These are phyloP conservation scores for Hibiscus tridactylites DNA, from an alignment of 345 rosid species.

Conservation along the genomic window DNA sequence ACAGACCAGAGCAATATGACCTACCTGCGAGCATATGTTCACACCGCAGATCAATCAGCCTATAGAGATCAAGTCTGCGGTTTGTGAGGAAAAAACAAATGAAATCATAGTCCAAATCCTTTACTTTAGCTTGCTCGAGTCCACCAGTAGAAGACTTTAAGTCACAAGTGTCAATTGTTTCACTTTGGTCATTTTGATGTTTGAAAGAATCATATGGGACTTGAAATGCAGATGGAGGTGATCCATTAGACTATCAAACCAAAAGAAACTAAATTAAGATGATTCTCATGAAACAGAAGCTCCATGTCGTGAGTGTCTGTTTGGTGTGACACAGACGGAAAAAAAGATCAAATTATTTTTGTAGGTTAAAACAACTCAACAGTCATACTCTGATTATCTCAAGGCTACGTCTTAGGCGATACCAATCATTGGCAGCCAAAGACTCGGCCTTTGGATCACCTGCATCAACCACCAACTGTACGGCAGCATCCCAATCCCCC, in stretches of 20 bases:
- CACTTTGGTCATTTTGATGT: slow-evolving; percentile 31
- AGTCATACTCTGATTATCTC: slow-evolving; percentile 76
- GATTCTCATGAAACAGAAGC: neutral
- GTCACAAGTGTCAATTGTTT: slow-evolving; percentile 10
- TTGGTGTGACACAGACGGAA: neutral
- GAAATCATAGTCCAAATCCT: slow-evolving; percentile 77
- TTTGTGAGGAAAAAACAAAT: slow-evolving; percentile 77
- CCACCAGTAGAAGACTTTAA: slow-evolving; percentile 27
- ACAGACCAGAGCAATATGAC: neutral
- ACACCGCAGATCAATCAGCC: slow-evolving; percentile 75
- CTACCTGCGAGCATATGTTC: slow-evolving; percentile 88
- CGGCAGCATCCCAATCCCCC: slow-evolving; percentile 75
- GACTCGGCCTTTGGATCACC: slow-evolving; percentile 59
- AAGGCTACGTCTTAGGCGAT: slow-evolving; percentile 78
- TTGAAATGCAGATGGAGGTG: slow-evolving; percentile 76
- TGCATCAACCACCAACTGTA: slow-evolving; percentile 62
- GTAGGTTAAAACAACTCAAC: neutral
- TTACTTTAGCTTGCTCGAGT: slow-evolving; percentile 27
- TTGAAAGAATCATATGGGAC: slow-evolving; percentile 74
- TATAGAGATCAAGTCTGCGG: slow-evolving; percentile 72
- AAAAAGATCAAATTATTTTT: neutral
- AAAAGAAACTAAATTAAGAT: slow-evolving; percentile 17
- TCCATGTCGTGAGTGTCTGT: neutral
- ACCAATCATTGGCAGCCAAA: slow-evolving; percentile 82
- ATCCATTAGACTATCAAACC: slow-evolving; percentile 66